Evolutionary conservation across 2,329 filamentous ascomycete genomes (phyloP), one percentile per base, ranked within the genome.

Genomic region (Cercospora sojina): DNA sequence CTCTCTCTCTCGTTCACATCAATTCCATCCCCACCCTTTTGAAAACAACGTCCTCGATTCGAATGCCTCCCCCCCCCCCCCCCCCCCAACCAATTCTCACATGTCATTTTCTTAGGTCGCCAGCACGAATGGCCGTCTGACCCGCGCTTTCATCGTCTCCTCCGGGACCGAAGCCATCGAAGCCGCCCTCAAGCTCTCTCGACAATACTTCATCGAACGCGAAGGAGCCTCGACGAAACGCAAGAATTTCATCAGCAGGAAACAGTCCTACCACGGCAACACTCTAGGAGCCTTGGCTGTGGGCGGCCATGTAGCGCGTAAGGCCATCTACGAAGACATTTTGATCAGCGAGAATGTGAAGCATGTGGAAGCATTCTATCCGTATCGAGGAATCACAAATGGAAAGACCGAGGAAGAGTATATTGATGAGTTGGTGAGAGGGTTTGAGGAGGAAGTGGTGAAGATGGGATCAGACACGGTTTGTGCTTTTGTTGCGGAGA

Each of bases 111-210:
- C 3, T 2, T 9, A 51, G 47, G 75, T 82, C 25, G 77, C 79
- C 8, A 82, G 80, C 0, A 87, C 85, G 0, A 76, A 77, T 3
- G 80, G 81, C 1, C 79, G 80, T 59, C 81, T 89, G 80, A 77
- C 79, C 3, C 83, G 81, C 71, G 81, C 82, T 0, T 87, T 84
- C 64, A 82, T 88, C 55, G 83, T 85, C 53, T 82, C 81, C 69
- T 88, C 85, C 56, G 74, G 74, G 3, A 73, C 71, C 20, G 80
- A 82, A 71, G 83, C 83, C 0, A 78, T 80, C 8, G 83, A 86
- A 65, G 77, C 82, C 0, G 80, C 81, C 0, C 68, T 85, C 59
- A 85, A 86, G 68, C 71, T 84, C 3, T 82, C 82, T 0, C 73
- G 80, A 7, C 83, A 86, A 69, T 85, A 84, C 69, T 82, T 78